Percentiles rank a stretch among this genome's conserved stretches.
Evolutionary conservation across 208 protist genomes (phyloP).

Genomic region (Trichomonas tenax): DNA sequence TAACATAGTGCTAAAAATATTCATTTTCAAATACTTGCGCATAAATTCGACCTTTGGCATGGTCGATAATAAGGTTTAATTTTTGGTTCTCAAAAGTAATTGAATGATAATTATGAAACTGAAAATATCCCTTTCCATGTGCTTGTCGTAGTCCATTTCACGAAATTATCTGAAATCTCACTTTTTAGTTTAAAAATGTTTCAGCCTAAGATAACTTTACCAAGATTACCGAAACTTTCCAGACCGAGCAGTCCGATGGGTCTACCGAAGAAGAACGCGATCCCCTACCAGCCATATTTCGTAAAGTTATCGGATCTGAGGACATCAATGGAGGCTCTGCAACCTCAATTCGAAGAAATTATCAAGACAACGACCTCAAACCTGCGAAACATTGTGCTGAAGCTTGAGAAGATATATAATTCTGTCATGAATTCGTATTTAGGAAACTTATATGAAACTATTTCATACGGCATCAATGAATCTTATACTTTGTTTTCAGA

Average conservation of each 20-base stretch:
- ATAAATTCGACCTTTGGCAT: too few species aligned
- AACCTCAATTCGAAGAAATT: neutral
- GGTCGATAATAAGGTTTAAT: too few species aligned
- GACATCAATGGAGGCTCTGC: neutral
- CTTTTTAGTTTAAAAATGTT: too few species aligned
- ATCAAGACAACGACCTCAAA: neutral
- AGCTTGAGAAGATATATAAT: neutral
- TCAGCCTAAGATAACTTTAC: neutral
- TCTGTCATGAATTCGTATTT: neutral
- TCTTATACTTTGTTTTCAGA: neutral
- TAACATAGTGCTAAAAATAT: too few species aligned
- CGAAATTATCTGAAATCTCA: too few species aligned
- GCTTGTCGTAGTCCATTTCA: too few species aligned
- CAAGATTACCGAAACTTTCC: neutral
- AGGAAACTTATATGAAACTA: neutral
- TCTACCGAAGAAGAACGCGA: neutral
- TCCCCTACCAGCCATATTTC: neutral
- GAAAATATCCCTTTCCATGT: too few species aligned
- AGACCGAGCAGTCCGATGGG: neutral
- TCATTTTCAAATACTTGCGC: too few species aligned
- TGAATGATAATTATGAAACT: too few species aligned
- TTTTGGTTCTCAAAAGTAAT: too few species aligned
- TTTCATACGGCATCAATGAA: neutral
- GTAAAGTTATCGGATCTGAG: neutral
- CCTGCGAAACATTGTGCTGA: neutral